Conservation (phyloP, 73 alveolate species). For the Paramecium sexaurelia region DNA sequence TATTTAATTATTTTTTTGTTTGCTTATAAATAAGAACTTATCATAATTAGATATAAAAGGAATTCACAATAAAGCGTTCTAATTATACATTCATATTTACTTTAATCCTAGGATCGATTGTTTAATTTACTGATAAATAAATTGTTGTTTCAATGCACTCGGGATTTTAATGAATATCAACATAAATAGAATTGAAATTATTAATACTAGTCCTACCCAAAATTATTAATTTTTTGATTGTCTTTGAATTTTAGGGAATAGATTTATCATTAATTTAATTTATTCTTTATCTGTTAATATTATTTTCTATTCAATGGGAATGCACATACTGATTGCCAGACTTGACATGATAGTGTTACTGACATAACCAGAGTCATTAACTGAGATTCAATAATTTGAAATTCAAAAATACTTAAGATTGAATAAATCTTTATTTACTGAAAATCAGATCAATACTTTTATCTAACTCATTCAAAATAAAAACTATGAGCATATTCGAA, state of each 20-base stretch:
- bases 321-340: background rate
- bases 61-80: background rate
- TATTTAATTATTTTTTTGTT: too few relatives aligned
- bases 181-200: background rate
- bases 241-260: slow-evolving; percentile 45
- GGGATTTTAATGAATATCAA: background rate
- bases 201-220: background rate
- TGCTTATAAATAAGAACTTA: background rate
- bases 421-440: background rate
- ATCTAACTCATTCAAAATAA: background rate
- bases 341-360: slow-evolving; percentile 36
- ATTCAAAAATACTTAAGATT: background rate
- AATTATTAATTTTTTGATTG: background rate
- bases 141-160: background rate
- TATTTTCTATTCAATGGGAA: background rate
- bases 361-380: background rate
- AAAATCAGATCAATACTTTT: background rate
- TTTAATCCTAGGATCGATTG: background rate
- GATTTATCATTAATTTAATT: slow-evolving; percentile 26
- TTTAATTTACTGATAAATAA: background rate
- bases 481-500: background rate
- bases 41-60: background rate
- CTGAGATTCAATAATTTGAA: background rate
- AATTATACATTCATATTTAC: background rate
- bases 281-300: slow-evolving; percentile 4